Conservation (phyloP, 768 basidiomycete genomes). For the Dioszegia hungarica region DNA sequence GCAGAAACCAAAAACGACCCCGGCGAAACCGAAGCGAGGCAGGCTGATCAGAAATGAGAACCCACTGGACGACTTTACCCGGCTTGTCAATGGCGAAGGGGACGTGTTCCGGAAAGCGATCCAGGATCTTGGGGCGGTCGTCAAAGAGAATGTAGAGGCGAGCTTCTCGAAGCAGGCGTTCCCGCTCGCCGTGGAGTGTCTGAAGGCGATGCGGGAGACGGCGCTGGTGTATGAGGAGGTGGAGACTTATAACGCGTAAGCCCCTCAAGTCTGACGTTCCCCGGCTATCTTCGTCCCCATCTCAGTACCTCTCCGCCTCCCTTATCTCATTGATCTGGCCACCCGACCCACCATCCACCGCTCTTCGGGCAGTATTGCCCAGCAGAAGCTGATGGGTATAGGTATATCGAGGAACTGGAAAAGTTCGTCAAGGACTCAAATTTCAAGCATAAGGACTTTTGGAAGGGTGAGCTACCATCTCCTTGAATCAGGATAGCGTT, state of each 20-base stretch:
- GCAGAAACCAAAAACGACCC: conserved; percentile 38
- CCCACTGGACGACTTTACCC: conserved; percentile 72
- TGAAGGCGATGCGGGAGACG: conserved; percentile 63
- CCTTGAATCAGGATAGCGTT: background rate
- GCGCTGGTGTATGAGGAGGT: conserved; percentile 55
- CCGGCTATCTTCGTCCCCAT: no score
- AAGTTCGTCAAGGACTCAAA: conserved; percentile 20
- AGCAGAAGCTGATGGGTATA: conserved; percentile 6
- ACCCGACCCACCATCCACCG: no score
- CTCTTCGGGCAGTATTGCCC: no score
- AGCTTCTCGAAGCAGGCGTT: conserved; percentile 68
- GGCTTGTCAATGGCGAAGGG: conserved; percentile 61
- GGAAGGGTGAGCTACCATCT: conserved; percentile 30
- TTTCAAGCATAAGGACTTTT: conserved; percentile 47
- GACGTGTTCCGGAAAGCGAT: conserved; percentile 75
- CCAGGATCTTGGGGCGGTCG: conserved; percentile 65
- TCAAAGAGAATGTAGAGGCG: conserved; percentile 63
- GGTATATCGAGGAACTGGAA: conserved; percentile 34
- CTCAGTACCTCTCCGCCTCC: no score
- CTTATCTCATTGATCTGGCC: no score
- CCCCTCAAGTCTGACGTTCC: background rate
- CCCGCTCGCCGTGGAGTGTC: conserved; percentile 67
- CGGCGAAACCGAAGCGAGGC: conserved; percentile 51
- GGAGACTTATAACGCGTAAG: conserved; percentile 45
- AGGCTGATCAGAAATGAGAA: conserved; percentile 69